These are phyloP conservation scores for Cercospora sp. DNA, from an alignment of 2,329 filamentous ascomycete genomes.

Conservation along the genomic window DNA sequence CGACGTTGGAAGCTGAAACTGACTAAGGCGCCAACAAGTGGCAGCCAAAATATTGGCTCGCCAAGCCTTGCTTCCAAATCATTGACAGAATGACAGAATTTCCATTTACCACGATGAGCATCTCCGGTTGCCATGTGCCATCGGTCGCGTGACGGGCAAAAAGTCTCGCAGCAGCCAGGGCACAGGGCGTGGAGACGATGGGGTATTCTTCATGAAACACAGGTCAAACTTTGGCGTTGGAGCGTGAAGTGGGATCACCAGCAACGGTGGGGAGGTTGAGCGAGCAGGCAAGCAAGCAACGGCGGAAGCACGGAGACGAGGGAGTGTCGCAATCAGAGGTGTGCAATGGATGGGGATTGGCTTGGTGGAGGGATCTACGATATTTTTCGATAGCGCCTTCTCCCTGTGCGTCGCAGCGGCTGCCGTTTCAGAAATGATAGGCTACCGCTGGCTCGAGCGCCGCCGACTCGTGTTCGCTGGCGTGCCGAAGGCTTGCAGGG, in stretches of 20 bases:
- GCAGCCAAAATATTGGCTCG: background rate
- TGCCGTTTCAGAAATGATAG: constrained; percentile 15
- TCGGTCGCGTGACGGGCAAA: background rate
- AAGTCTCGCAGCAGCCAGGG: background rate
- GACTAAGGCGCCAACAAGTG: background rate
- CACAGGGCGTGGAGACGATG: background rate
- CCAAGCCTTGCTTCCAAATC: background rate
- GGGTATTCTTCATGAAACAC: constrained; percentile 3
- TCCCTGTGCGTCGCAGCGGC: background rate
- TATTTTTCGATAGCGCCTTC: constrained; percentile 6
- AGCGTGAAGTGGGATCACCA: background rate
- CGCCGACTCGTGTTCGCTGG: constrained; percentile 9
- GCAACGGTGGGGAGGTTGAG: background rate
- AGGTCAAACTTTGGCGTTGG: constrained; percentile 13
- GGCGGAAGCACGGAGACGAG: background rate
- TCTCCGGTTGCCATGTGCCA: background rate
- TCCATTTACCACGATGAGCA: background rate
- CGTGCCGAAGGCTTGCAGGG: background rate
- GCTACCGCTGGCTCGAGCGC: constrained; percentile 12
- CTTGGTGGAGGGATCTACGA: constrained; percentile 13
- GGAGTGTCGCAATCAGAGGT: constrained; percentile 1
- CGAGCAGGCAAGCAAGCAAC: background rate
- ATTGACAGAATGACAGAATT: background rate
- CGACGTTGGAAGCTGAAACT: constrained; percentile 3
- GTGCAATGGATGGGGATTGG: constrained; percentile 1